Percentiles rank a stretch among this genome's conserved stretches.
Evolutionary conservation across 441 rosid genomes (phyloP).

Genomic region (Monsonia emarginata): DNA sequence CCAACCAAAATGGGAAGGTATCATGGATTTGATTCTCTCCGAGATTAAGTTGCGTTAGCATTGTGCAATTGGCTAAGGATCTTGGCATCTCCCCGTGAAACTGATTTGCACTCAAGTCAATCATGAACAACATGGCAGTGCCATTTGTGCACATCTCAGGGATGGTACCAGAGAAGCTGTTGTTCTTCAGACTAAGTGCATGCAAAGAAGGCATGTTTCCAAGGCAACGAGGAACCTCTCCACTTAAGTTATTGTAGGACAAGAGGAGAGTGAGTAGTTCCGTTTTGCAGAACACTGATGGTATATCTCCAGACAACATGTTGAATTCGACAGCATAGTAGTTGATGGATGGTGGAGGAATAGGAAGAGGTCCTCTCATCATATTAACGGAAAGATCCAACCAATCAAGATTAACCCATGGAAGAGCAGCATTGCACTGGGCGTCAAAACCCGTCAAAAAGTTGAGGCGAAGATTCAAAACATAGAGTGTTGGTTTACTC

Average conservation of each 20-base stretch:
- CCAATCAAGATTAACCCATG: neutral
- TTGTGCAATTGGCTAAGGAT: slow-evolving; percentile 22
- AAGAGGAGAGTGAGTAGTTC: slow-evolving; percentile 1
- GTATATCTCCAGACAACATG: neutral
- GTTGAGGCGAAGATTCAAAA: neutral
- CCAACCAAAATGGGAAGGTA: slow-evolving; percentile 34
- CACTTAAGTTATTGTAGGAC: slow-evolving; percentile 19
- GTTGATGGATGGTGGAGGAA: neutral
- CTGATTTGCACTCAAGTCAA: slow-evolving; percentile 20
- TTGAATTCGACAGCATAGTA: neutral
- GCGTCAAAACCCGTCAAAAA: neutral
- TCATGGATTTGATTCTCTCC: slow-evolving; percentile 20
- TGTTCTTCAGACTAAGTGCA: slow-evolving; percentile 16
- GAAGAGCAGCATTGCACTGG: neutral
- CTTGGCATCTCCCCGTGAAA: slow-evolving; percentile 23
- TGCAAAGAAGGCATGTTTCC: neutral
- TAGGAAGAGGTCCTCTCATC: neutral
- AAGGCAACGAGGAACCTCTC: slow-evolving; percentile 20
- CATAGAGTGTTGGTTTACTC: neutral
- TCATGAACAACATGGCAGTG: slow-evolving; percentile 3
- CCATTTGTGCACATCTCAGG: slow-evolving; percentile 12
- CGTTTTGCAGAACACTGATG: neutral
- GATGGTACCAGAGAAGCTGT: slow-evolving; percentile 23
- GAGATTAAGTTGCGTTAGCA: slow-evolving; percentile 11
- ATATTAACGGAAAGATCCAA: neutral